phyloP scores from a whole-genome alignment of 2,329 filamentous ascomycete genomes.

The Periglandula ipomoeae region DNA sequence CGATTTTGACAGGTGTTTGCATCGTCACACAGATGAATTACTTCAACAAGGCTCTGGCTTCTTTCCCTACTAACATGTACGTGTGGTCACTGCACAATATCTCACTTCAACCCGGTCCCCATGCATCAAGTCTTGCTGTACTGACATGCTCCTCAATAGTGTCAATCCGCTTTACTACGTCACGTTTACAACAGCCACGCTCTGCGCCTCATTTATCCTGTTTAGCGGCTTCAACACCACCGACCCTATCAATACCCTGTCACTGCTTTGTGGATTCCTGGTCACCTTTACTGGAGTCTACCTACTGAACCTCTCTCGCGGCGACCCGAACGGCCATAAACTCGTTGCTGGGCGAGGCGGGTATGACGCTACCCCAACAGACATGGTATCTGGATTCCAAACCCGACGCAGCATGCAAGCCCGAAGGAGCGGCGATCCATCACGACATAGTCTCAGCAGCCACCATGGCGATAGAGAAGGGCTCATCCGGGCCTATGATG shows the following conservation, averaged over 20 bases:
- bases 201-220: slow-evolving; percentile 90
- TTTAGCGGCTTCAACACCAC: slow-evolving; percentile 95
- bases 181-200: slow-evolving; percentile 89
- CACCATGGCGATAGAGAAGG: slow-evolving; percentile 65
- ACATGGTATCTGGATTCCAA: slow-evolving; percentile 80
- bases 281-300: slow-evolving; percentile 95
- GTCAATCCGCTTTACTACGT: slow-evolving; percentile 97
- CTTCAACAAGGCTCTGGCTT: slow-evolving; percentile 96
- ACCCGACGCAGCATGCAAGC: slow-evolving; percentile 92
- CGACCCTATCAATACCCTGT: slow-evolving; percentile 84
- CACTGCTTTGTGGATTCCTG: slow-evolving; percentile 84
- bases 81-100: slow-evolving; percentile 22
- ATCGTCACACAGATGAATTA: slow-evolving; percentile 99
- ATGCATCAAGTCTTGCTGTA: not conserved
- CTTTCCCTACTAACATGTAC: slow-evolving; percentile 96
- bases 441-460: slow-evolving; percentile 54
- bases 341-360: slow-evolving; percentile 51
- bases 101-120: no score
- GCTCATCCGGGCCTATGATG: slow-evolving; percentile 81
- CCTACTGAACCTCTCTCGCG: slow-evolving; percentile 87
- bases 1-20: slow-evolving; percentile 85
- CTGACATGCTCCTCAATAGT: slow-evolving; percentile 35
- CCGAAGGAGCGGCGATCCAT: slow-evolving; percentile 61
- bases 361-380: slow-evolving; percentile 77
- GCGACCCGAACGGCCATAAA: slow-evolving; percentile 73